phyloP scores from a whole-genome alignment of 1,284 basidiomycete species.

The Marasmius sp. region DNA sequence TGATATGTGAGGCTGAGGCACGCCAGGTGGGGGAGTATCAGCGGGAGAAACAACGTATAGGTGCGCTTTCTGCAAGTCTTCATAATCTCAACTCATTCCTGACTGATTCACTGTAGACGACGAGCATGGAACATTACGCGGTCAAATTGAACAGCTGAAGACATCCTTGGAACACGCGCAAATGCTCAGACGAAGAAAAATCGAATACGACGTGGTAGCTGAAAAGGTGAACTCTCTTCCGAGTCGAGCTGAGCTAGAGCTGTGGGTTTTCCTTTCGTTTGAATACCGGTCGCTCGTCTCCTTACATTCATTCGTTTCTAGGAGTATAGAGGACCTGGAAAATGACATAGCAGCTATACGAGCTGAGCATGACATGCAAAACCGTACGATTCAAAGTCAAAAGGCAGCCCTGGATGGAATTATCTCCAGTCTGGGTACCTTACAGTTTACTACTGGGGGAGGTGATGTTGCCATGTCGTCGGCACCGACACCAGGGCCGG shows the following conservation, averaged over 20 bases:
- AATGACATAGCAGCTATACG: conserved; percentile 75
- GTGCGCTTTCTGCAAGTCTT: conserved; percentile 38
- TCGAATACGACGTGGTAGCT: conserved; percentile 79
- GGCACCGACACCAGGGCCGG: conserved; percentile 49
- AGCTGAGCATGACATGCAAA: conserved; percentile 71
- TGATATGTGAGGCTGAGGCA: conserved; percentile 80
- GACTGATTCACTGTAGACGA: conserved; percentile 44
- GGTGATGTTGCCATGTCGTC: conserved; percentile 49
- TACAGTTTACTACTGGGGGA: conserved; percentile 68
- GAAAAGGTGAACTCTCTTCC: conserved; percentile 81
- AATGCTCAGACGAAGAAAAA: conserved; percentile 68
- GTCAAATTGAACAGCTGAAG: conserved; percentile 76
- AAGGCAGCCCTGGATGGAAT: conserved; percentile 66
- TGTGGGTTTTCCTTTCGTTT: conserved; percentile 42
- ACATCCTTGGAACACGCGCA: conserved; percentile 74
- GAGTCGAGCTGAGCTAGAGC: conserved; percentile 68
- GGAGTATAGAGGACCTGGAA: conserved; percentile 67
- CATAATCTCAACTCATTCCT: conserved; percentile 4
- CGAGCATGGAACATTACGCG: conserved; percentile 63
- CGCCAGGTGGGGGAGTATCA: conserved; percentile 81
- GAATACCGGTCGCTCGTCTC: background rate
- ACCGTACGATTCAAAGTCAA: conserved; percentile 62
- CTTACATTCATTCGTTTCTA: conserved; percentile 25
- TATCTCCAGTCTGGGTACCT: conserved; percentile 56
- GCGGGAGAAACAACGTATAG: conserved; percentile 65